Evolutionary conservation across 768 basidiomycete genomes (phyloP), one percentile per base, ranked within the genome.

Genomic region (Trametes villosa): DNA sequence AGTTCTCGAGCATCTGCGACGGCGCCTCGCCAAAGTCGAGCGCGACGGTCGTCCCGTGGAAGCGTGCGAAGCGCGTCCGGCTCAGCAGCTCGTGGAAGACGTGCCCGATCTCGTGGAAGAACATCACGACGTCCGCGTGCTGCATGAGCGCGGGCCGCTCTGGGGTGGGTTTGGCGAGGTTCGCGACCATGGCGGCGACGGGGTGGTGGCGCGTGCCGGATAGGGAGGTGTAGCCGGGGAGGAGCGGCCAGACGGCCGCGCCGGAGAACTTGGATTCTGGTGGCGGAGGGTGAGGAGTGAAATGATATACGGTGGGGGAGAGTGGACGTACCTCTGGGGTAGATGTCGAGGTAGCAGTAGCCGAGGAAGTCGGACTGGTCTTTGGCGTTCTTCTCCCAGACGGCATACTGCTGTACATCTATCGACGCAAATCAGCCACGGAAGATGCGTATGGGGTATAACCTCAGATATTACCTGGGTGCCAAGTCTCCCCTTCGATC

Each of bases 1-100:
- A 95, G 67, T 94, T 92, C 75, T 96, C 94, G 58, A 94, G 77
- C 93, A 94, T 94, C 76, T 96, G 92, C 18, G 88, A 89, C 0
- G 93, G 94, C 3, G 92, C 93, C 74, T 95, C 92, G 7, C 92
- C 91, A 62, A 93, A 93, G 71, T 94, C 92, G 3, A 87, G 75
- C 30, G 65, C 65, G 30, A 66, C 67, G 15, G 58, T 63, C 27
- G 90, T 93, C 22, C 93, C 92, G 64, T 94, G 92, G 84, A 94
- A 95, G 13, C 87, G 78, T n/a, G 85, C 75, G 69, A 85, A 94
- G 57, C 80, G 82, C 36, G 91, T 93, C 59, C 75, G 79, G 67
- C 86, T 87, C 47, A 92, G 74, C 47, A 96, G 73, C 0, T 76
- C 77, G 63, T 80, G 79, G 70, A 77, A 78, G 24, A 76, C 77